phyloP scores from a whole-genome alignment of 306 rosid genomes.

The Quercus engelmannii region DNA sequence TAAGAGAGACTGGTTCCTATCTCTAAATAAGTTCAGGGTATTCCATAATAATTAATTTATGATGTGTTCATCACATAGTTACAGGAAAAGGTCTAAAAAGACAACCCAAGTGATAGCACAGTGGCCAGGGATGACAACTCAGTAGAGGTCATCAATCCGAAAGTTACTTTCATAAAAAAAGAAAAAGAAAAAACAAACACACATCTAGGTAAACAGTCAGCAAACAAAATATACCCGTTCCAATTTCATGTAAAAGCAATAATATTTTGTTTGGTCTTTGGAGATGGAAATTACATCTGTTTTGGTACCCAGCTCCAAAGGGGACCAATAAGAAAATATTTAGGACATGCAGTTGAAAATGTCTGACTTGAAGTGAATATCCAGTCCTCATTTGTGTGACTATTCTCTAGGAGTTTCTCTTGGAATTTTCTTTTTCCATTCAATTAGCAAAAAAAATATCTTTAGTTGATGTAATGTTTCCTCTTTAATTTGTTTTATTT shows the following conservation, averaged over 20 bases:
- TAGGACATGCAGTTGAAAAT: neutral
- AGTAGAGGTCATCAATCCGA: neutral
- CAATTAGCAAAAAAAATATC: neutral
- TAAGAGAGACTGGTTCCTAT: neutral
- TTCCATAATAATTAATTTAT: neutral
- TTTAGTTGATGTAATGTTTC: too few relatives aligned
- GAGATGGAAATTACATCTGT: neutral
- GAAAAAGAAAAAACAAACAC: neutral
- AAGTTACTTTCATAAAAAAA: too few relatives aligned
- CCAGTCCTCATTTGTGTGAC: neutral
- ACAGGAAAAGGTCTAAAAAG: neutral
- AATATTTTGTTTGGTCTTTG: neutral
- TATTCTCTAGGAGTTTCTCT: neutral
- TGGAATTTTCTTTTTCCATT: neutral
- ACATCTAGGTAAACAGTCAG: neutral
- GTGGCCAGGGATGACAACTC: neutral
- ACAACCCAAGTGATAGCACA: neutral
- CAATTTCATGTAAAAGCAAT: neutral
- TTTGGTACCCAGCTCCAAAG: neutral
- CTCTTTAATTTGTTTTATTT: neutral
- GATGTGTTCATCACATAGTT: neutral
- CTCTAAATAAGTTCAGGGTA: neutral
- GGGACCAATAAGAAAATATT: neutral
- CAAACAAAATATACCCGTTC: neutral
- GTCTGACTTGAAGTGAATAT: neutral